phyloP scores from a whole-genome alignment of 805 yeast species.

The Saturnispora mendoncae region DNA sequence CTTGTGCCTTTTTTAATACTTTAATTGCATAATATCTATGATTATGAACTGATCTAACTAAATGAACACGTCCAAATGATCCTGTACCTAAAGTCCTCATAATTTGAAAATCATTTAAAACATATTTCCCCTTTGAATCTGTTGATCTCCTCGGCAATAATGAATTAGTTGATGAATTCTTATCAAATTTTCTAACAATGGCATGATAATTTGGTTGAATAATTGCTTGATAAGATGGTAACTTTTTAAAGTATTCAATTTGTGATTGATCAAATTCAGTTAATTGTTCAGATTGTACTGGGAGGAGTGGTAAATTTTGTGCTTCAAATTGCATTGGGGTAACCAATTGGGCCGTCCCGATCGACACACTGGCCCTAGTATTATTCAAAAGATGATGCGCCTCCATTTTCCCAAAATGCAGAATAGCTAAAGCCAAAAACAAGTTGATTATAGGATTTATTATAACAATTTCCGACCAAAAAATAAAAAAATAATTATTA shows the following conservation, averaged over 20 bases:
- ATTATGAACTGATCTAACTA: slow-evolving; percentile 49
- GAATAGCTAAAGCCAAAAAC: no score
- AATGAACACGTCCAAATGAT: slow-evolving; percentile 52
- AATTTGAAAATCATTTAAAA: slow-evolving; percentile 47
- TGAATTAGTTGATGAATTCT: no score
- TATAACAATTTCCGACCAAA: no score
- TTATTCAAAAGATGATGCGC: slow-evolving; percentile 13
- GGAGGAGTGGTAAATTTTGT: no score
- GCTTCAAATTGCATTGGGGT: no score
- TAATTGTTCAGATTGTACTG: slow-evolving; percentile 6
- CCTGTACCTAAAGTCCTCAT: slow-evolving; percentile 54
- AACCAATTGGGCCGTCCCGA: slow-evolving; percentile 12
- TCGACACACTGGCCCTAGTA: slow-evolving; percentile 11
- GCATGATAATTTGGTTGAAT: slow-evolving; percentile 27
- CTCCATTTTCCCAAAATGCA: slow-evolving; percentile 1
- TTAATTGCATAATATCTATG: slow-evolving; percentile 54
- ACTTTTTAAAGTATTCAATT: slow-evolving; percentile 24
- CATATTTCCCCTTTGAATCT: slow-evolving; percentile 47
- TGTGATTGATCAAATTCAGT: slow-evolving; percentile 25
- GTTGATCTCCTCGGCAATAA: slow-evolving; percentile 30
- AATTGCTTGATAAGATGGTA: slow-evolving; percentile 31
- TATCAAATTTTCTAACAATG: slow-evolving; percentile 19
- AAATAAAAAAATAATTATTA: no score
- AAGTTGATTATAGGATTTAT: no score
- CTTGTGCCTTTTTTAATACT: slow-evolving; percentile 47